Evolutionary conservation across 1,284 basidiomycete species (phyloP).

Genomic region (Cystobasidium pallidum): DNA sequence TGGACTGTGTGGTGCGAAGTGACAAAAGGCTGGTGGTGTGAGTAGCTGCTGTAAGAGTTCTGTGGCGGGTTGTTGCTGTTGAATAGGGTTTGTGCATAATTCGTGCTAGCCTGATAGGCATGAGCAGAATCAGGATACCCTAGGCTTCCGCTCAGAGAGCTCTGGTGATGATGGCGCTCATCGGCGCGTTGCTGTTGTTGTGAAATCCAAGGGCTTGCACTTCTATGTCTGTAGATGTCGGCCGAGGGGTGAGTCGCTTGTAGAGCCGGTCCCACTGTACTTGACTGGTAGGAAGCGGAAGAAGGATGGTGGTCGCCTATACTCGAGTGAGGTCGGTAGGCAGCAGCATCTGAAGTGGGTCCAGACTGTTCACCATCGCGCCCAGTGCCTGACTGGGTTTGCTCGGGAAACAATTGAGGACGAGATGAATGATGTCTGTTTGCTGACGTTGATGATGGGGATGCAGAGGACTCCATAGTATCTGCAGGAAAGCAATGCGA

Average conservation of each 20-base stretch:
- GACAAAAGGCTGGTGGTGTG: background rate
- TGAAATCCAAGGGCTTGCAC: conserved; percentile 25
- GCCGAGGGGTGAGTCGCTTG: conserved; percentile 22
- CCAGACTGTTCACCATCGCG: too few species aligned
- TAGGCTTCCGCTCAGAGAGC: background rate
- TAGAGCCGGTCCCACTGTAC: conserved; percentile 9
- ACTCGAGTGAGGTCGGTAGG: conserved; percentile 1
- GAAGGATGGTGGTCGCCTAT: background rate
- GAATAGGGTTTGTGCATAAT: background rate
- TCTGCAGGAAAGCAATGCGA: background rate
- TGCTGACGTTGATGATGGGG: background rate
- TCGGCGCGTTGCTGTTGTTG: background rate
- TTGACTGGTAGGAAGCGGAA: background rate
- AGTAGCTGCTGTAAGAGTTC: background rate
- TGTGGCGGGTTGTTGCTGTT: background rate
- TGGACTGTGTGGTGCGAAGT: background rate
- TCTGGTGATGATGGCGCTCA: conserved; percentile 14
- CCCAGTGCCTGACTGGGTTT: background rate
- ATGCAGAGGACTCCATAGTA: background rate
- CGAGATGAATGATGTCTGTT: conserved; percentile 21
- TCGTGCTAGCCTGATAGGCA: background rate
- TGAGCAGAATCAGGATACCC: background rate
- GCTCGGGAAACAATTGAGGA: conserved; percentile 20
- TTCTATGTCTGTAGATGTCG: conserved; percentile 18
- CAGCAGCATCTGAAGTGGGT: background rate